These are phyloP conservation scores for Noccaea bulbosa DNA, from an alignment of 345 rosid genomes.

Conservation along the genomic window DNA sequence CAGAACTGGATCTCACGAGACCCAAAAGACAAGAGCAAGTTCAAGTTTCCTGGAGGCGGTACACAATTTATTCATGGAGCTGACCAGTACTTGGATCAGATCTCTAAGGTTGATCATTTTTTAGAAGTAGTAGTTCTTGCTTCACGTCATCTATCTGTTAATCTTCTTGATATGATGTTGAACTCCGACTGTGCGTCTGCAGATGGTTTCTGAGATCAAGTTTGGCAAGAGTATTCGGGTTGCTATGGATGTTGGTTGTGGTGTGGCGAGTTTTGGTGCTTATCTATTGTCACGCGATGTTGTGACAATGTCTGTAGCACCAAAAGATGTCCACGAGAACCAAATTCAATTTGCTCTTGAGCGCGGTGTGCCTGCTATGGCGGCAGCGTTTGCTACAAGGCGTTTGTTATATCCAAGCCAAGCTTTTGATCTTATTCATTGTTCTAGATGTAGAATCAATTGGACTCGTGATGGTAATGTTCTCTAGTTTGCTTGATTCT, in stretches of 20 bases:
- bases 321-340: slow-evolving; percentile 97
- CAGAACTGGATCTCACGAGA: slow-evolving; percentile 88
- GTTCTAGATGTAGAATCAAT: slow-evolving; percentile 98
- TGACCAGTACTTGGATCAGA: slow-evolving; percentile 85
- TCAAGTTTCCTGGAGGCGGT: slow-evolving; percentile 97
- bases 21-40: slow-evolving; percentile 67
- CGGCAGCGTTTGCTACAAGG: slow-evolving; percentile 90
- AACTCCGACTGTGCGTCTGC: slow-evolving; percentile 32
- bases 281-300: slow-evolving; percentile 79
- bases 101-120: slow-evolving; percentile 60
- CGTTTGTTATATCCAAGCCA: slow-evolving; percentile 89
- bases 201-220: slow-evolving; percentile 87
- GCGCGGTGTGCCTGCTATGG: slow-evolving; percentile 99
- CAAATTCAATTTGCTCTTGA: slow-evolving; percentile 99
- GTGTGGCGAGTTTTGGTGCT: slow-evolving; percentile 99
- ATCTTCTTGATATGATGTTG: slow-evolving; percentile 27
- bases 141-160: not conserved
- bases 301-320: slow-evolving; percentile 85
- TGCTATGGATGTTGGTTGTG: slow-evolving; percentile 92
- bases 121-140: not conserved
- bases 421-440: slow-evolving; percentile 95
- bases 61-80: slow-evolving; percentile 99
- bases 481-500: slow-evolving; percentile 23
- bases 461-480: slow-evolving; percentile 96
- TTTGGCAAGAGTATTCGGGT: slow-evolving; percentile 80